Conservation (phyloP, 768 basidiomycete genomes). For the Hortiboletus flavorubellus region DNA sequence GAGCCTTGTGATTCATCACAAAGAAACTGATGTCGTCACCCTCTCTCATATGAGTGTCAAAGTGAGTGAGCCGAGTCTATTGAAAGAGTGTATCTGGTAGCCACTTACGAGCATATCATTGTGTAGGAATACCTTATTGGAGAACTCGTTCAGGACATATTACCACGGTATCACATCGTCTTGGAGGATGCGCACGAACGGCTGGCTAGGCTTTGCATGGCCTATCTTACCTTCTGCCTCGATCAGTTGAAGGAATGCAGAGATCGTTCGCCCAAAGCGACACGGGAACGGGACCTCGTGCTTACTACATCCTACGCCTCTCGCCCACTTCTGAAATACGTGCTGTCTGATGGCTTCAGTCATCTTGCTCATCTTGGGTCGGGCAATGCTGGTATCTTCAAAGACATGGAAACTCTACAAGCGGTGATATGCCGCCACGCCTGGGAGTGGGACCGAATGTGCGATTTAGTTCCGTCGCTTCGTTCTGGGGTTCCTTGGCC, state of each 20-base stretch:
- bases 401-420: conserved; percentile 1
- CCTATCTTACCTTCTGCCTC: conserved; percentile 8
- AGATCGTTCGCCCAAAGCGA: not conserved
- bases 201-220: conserved; percentile 9
- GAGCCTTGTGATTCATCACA: conserved; percentile 9
- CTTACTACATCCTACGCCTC: not conserved
- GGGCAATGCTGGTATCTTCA: not conserved
- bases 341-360: conserved; percentile 8
- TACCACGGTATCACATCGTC: conserved; percentile 5
- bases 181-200: conserved; percentile 6
- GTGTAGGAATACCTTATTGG: conserved; percentile 13
- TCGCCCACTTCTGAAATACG: conserved; percentile 7
- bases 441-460: conserved; percentile 7
- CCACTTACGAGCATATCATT: not conserved
- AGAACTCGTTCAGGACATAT: not conserved
- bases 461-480: not conserved
- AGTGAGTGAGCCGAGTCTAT: conserved; percentile 6
- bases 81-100: too few species aligned
- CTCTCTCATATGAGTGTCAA: conserved; percentile 19
- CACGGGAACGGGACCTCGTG: not conserved
- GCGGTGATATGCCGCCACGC: not conserved
- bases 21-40: conserved; percentile 8
- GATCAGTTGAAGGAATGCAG: not conserved
- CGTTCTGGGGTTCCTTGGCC: conserved; percentile 2
- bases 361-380: conserved; percentile 2